These are phyloP conservation scores for Camellia lanceoleosa DNA, from an alignment of 148 eudicot species.

Conservation along the genomic window DNA sequence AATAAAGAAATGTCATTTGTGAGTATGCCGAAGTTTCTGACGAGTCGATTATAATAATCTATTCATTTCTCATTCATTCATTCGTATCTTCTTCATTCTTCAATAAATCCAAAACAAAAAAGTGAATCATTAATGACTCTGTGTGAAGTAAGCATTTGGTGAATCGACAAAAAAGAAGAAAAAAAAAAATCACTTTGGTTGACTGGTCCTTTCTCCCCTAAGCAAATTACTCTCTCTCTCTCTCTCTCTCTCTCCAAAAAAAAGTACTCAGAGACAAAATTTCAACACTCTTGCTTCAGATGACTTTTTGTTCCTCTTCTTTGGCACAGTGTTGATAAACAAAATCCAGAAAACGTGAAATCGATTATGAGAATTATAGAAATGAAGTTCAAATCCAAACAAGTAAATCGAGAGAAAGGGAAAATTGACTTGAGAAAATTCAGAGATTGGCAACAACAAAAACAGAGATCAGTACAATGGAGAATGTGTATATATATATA, in stretches of 20 bases:
- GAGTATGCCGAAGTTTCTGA: conserved; percentile 25
- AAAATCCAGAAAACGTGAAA: neutral
- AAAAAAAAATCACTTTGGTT: neutral
- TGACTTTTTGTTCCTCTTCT: neutral
- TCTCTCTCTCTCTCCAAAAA: conserved; percentile 13
- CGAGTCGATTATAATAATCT: conserved; percentile 16
- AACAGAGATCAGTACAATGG: neutral
- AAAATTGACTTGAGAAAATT: conserved; percentile 6
- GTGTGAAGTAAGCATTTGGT: conserved; percentile 8
- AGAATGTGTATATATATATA: neutral
- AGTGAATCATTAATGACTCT: conserved; percentile 2
- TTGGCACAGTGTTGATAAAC: neutral
- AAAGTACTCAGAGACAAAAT: neutral
- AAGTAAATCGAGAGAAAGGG: neutral
- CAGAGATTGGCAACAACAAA: neutral
- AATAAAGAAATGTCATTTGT: conserved; percentile 13
- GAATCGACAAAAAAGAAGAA: conserved; percentile 17
- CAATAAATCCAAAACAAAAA: conserved; percentile 21
- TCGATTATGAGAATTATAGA: neutral
- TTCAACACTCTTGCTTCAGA: neutral
- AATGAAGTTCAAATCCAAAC: conserved; percentile 4
- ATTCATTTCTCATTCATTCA: neutral
- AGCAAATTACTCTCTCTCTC: neutral
- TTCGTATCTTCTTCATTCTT: conserved; percentile 17
- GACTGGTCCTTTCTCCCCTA: neutral